Percentiles rank a stretch among this genome's conserved stretches.
phyloP scores from a whole-genome alignment of 306 rosid genomes.

The Dalbergia cultrata region DNA sequence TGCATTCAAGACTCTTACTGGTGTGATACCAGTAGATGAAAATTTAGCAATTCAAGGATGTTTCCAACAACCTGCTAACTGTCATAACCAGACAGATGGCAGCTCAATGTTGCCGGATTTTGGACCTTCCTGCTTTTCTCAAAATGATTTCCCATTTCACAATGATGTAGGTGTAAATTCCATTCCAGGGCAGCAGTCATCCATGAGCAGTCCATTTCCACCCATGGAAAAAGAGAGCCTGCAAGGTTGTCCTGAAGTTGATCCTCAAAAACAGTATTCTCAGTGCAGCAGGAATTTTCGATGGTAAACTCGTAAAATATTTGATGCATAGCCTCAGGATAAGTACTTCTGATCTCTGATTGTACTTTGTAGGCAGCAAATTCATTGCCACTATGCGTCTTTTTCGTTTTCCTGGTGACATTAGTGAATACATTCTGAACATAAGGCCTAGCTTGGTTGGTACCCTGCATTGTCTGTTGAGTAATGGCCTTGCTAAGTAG shows the following conservation, averaged over 20 bases:
- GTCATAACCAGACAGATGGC: constrained; percentile 51
- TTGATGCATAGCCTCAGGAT: constrained; percentile 35
- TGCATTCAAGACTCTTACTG: constrained; percentile 93
- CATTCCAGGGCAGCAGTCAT: constrained; percentile 55
- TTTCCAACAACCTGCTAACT: constrained; percentile 63
- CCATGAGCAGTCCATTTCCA: constrained; percentile 55
- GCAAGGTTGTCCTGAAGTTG: constrained; percentile 58
- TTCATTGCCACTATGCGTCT: constrained; percentile 16
- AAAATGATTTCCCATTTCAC: constrained; percentile 63
- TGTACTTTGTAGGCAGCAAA: constrained; percentile 45
- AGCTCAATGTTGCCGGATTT: constrained; percentile 66
- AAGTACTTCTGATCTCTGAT: constrained; percentile 23
- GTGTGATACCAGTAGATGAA: constrained; percentile 79
- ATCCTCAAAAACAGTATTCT: constrained; percentile 58
- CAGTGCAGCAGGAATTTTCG: constrained; percentile 61
- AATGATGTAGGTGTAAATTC: constrained; percentile 65
- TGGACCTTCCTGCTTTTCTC: constrained; percentile 65
- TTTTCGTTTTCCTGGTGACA: constrained; percentile 42
- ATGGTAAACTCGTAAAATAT: constrained; percentile 56
- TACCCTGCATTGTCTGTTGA: constrained; percentile 30
- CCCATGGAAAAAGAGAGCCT: constrained; percentile 49
- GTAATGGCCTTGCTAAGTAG: constrained; percentile 41
- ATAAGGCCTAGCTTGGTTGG: constrained; percentile 19
- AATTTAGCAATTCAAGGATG: constrained; percentile 59
- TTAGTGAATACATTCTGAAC: constrained; percentile 44